These are phyloP conservation scores for Lactifluus subvellereus DNA, from an alignment of 768 basidiomycete species.

Conservation along the genomic window DNA sequence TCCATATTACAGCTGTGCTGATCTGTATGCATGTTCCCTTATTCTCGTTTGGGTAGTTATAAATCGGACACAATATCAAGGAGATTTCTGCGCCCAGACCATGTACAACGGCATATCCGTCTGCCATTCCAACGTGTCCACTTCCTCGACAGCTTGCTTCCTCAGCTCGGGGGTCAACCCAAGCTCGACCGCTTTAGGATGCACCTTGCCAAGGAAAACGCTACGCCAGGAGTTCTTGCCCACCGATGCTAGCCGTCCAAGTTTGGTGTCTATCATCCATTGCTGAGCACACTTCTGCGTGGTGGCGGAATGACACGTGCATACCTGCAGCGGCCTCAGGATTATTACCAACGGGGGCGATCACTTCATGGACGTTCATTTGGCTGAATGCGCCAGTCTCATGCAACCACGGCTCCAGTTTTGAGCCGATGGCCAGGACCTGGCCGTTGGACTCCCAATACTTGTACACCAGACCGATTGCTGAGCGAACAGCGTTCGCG, in stretches of 20 bases:
- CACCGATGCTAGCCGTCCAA: not conserved
- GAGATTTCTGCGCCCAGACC: conserved; percentile 11
- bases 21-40: too few species aligned
- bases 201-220: not conserved
- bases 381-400: conserved; percentile 2
- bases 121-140: conserved; percentile 4
- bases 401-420: conserved; percentile 1
- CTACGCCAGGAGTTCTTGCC: not conserved
- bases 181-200: not conserved
- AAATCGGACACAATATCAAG: not conserved
- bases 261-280: not conserved
- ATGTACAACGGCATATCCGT: not conserved
- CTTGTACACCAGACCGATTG: not conserved
- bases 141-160: not conserved
- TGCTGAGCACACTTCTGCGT: too few species aligned
- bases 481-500: not conserved
- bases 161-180: conserved; percentile 14
- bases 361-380: conserved; percentile 10
- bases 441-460: conserved; percentile 8
- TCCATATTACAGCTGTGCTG: too few species aligned
- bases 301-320: not conserved
- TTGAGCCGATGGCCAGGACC: not conserved
- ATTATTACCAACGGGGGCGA: not conserved
- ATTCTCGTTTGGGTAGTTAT: too few species aligned
- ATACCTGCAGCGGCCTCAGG: not conserved